Percentiles rank a stretch among this genome's conserved stretches.
These are phyloP conservation scores for Tremellales sp. DNA, from an alignment of 1,284 basidiomycete species.

Conservation along the genomic window DNA sequence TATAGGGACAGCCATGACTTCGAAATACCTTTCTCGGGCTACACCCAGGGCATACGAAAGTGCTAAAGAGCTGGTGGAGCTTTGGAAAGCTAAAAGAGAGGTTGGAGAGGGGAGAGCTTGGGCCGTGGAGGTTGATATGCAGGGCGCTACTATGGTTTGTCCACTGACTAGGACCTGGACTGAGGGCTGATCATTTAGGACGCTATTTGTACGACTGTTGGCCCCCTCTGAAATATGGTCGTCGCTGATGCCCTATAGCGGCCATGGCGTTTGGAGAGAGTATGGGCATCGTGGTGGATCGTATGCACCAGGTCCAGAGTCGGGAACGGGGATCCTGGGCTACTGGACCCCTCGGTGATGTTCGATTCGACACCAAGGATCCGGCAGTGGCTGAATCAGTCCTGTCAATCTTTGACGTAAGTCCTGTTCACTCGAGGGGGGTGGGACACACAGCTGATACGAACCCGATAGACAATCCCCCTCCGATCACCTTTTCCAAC, in stretches of 20 bases:
- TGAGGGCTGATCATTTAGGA: constrained; percentile 13
- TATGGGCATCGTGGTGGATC: constrained; percentile 16
- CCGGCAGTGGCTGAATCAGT: constrained; percentile 15
- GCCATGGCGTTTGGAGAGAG: constrained; percentile 32
- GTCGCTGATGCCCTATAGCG: constrained; percentile 7
- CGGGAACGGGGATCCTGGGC: not conserved
- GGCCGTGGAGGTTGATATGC: constrained; percentile 14
- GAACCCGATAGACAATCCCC: constrained; percentile 11
- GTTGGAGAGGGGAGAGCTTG: constrained; percentile 7
- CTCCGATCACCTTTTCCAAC: constrained; percentile 16
- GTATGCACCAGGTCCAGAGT: constrained; percentile 7
- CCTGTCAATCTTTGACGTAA: constrained; percentile 17
- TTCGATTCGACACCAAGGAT: constrained; percentile 10
- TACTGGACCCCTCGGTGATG: constrained; percentile 10
- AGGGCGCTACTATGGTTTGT: constrained; percentile 24
- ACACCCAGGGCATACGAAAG: constrained; percentile 22
- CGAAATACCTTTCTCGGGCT: constrained; percentile 27
- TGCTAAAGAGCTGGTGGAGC: constrained; percentile 16
- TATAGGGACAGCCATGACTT: constrained; percentile 30
- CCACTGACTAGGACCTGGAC: not conserved
- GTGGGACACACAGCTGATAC: not conserved
- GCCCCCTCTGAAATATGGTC: not conserved
- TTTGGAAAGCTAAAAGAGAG: constrained; percentile 17
- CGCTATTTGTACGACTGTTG: constrained; percentile 16
- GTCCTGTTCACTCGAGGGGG: not conserved